Evolutionary conservation across 768 basidiomycete species (phyloP), one percentile per base, ranked within the genome.

Genomic region (Macrolepiota albuminosa): DNA sequence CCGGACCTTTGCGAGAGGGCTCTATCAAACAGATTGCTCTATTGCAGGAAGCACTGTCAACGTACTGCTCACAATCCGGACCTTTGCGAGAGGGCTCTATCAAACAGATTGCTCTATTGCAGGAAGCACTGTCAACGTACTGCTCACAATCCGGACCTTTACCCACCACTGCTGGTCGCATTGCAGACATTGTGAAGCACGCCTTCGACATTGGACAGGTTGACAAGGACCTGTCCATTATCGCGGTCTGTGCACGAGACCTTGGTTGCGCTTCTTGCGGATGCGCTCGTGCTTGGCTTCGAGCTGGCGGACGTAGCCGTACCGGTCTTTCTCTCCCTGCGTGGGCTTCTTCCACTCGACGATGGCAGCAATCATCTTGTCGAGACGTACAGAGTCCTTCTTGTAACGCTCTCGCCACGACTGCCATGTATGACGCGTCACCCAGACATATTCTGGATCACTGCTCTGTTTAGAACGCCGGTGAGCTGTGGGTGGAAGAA

Each of bases 321-420:
- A 91, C 61, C 91, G 89, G 0, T 89, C 90, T 67, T 91, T 89
- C 71, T 89, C 88, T 29, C 89, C 89, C 10, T 78, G 82, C 1
- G 71, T 71, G 2, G 88, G 86, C 65, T 85, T 87, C 68, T 84
- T 89, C 68, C 85, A 78, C 31, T 84, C 85, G 1, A 93, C 89
- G 13, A 91, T 84, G 5, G 75, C 74, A 2, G 83, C 71, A 56
- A 93, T 91, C 56, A 82, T 72, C 11, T 67, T 67, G 67, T 93
- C 89, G 40, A 93, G 78, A 10, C 89, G 84, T 6, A 73, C 68
- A 0, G 88, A 75, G 61, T 93, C 88, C 72, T 93, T 93, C 76
- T 92, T 92, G 75, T 93, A 93, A 34, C 91, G 80, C 68, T 93
- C 90, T 31, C 91, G 83, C 91, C 91, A 93, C 16, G 91, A 93